These are phyloP conservation scores for Glebionis coronaria DNA, from an alignment of 129 eudicot species.

Conservation along the genomic window DNA sequence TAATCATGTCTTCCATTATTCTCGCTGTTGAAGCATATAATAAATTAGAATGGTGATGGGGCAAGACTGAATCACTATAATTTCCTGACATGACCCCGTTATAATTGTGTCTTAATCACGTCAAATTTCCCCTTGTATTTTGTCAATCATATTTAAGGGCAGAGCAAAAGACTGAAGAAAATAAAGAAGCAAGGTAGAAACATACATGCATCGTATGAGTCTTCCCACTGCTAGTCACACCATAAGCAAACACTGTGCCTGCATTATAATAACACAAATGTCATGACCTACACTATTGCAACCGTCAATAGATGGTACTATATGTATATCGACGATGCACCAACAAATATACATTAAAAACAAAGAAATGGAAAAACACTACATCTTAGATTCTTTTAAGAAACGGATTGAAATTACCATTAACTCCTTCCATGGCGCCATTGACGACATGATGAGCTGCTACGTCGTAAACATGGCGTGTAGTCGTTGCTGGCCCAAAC, in stretches of 20 bases:
- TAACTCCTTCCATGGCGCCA: conserved; percentile 94
- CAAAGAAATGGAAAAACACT: neutral
- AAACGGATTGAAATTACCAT: conserved; percentile 38
- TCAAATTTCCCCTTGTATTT: conserved; percentile 2
- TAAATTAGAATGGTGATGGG: too few species aligned
- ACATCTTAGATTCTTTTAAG: neutral
- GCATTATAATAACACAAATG: conserved; percentile 26
- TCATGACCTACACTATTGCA: conserved; percentile 6
- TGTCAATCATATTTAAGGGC: neutral
- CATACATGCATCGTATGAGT: conserved; percentile 99
- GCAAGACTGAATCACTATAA: too few species aligned
- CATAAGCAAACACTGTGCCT: conserved; percentile 95
- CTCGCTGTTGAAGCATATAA: too few species aligned
- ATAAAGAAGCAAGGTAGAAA: conserved; percentile 9
- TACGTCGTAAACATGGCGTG: conserved; percentile 88
- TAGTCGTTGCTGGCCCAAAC: conserved; percentile 96
- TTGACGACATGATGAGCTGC: conserved; percentile 89
- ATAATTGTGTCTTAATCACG: neutral
- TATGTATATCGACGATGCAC: too few species aligned
- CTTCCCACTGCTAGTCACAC: conserved; percentile 98
- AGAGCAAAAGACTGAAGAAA: conserved; percentile 10
- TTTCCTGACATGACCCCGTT: too few species aligned
- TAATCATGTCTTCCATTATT: too few species aligned
- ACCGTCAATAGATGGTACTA: neutral
- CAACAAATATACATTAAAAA: neutral